Evolutionary conservation across 78 protist species (phyloP), one percentile per base, ranked within the genome.

Genomic region (Planoprotostelium fungivorum): DNA sequence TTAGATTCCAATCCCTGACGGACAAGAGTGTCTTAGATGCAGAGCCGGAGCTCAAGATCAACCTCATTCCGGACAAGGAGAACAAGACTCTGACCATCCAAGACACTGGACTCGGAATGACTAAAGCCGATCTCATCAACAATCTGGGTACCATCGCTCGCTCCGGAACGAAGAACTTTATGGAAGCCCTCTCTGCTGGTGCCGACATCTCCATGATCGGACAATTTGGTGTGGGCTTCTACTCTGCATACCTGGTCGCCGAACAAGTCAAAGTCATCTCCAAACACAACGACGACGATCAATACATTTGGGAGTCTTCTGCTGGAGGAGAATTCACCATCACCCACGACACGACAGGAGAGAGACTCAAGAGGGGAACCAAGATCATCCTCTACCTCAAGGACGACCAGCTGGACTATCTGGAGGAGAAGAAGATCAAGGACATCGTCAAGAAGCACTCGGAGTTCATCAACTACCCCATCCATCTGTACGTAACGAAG

Each of bases 211-310:
- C 84, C 92, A 93, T 99, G 51, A 99, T 99, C 86, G 99, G 99
- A 34, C 99, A 99, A 94, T 99, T 99, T 89, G 99, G 99, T 89
- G 99, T 99, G 73, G 99, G 99, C 36, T 99, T 99, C 96, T 99
- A 99, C 96, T 98, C 99, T n/a, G 96, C 97, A 16, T 99, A 96
- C 96, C 95, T 99, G 51, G 99, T 99, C 83, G 98, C 99, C 36
- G 99, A 99, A 89, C 1, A 1, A 1, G 99, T 99, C 36, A 90
- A 87, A 35, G 99, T 99, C 28, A 84, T 92, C 84, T 87, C 99
- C 89, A 98, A 98, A 97, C 0, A 84, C 94, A 97, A 98, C 90
- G 98, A 97, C 37, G 97, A 95, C 38, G 96, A 93, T 38, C 99
- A 98, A 95, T 89, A 93, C 87, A 89, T 97, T 84, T 97, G 99